Evolutionary conservation across 306 rosid species (phyloP), one percentile per base, ranked within the genome.

Genomic region (Ceratonia siliqua): DNA sequence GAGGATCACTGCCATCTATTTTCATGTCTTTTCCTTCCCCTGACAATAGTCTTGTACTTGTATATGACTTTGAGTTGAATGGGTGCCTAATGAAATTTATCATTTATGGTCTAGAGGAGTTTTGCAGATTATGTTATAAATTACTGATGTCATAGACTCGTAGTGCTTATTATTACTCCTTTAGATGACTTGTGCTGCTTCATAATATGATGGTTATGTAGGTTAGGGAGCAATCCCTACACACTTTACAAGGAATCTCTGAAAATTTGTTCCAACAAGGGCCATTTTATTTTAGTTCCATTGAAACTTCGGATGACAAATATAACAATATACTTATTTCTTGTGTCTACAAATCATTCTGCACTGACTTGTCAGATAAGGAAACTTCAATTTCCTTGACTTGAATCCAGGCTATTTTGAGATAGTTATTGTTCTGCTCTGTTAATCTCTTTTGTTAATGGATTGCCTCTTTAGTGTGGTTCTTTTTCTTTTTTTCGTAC

Each of bases 51-150:
- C 21, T 57, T 74, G 33, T 64, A 33, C 18, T 22, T 42, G 38
- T 39, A n/a, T 58, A 66, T 67, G 63, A 42, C 57, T 59, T 43
- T 21, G 50, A 67, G 62, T 56, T 56, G 82, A 57, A n/a, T 49
- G 71, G 18, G 7, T 22, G 52, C 68, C 54, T 72, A 33, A 15
- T 43, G 12, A 25, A 61, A 28, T 38, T 32, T 14, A 43, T 24
- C 14, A 28, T 75, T 52, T 12, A 45, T 67, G 9, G 13, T 50
- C 30, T 0, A 36, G 13, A 32, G 42, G 58, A 46, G 49, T 30
- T 28, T 42, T 48, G 43, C 12, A 8, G 33, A 46, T 46, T 46
- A 0, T 27, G 14, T 68, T 28, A 17, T 32, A 21, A 27, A 9
- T 27, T 66, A 42, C 20, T 21, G 8, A 3, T 53, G 67, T 63